Percentiles rank a stretch among this genome's conserved stretches.
Evolutionary conservation across 306 rosid species (phyloP).

Genomic region (Betula pendula): DNA sequence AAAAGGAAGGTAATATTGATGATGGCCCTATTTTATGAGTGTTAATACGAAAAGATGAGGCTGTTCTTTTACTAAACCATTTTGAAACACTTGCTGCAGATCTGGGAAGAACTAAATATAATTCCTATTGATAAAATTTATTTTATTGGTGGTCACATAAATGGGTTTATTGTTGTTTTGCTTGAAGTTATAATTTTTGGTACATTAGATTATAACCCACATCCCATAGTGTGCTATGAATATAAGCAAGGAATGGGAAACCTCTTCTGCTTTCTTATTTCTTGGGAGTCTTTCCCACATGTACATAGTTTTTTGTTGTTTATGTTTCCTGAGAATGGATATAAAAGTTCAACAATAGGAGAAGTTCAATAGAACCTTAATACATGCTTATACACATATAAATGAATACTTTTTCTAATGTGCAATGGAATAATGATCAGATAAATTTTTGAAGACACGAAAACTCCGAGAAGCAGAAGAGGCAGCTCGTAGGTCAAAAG

Average conservation of each 20-base stretch:
- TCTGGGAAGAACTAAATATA: neutral
- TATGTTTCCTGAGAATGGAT: slow-evolving; percentile 9
- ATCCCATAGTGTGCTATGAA: neutral
- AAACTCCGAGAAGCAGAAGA: slow-evolving; percentile 83
- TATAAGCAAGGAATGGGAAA: slow-evolving; percentile 6
- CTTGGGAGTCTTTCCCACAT: neutral
- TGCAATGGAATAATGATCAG: slow-evolving; percentile 37
- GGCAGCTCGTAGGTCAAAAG: slow-evolving; percentile 77
- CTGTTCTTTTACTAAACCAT: neutral
- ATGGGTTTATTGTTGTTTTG: neutral
- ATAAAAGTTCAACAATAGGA: neutral
- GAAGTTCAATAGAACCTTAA: slow-evolving; percentile 12
- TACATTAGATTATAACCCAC: neutral
- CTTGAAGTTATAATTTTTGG: neutral
- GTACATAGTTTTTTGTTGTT: neutral
- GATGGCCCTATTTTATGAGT: neutral
- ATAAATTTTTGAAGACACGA: slow-evolving; percentile 75
- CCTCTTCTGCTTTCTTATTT: neutral
- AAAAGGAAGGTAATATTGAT: slow-evolving; percentile 64
- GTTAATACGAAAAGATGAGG: neutral
- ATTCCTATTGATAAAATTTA: neutral
- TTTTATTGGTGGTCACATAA: neutral
- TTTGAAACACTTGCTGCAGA: neutral
- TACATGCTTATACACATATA: neutral
- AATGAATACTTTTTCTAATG: neutral